Base-by-base conservation (phyloP, 495 filamentous ascomycete species). In the Penicillium ucsense region DNA sequence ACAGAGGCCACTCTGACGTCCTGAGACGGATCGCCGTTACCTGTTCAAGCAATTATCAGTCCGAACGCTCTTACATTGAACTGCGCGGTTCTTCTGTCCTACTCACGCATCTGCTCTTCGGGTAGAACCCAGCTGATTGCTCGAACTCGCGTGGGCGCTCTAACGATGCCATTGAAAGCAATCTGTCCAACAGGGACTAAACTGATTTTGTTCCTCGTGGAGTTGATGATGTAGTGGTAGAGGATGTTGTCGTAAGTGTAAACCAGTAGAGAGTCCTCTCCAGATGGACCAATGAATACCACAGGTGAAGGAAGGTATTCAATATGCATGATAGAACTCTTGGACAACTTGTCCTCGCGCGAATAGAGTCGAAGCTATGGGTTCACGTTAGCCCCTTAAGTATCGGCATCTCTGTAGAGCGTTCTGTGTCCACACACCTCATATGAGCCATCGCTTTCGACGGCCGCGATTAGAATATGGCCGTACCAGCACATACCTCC, bases 401-500 rank as follows among this genome's bases (percentile, higher is more conserved):
- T 41, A 4, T 28, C 30, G 9, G 30, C 10, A 20, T 6, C 31
- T 4, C 20, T 20, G 20, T 20, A 20, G 29, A 5, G 40, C 0
- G 12, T 35, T 9, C 8, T 29, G 37, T 38, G 6, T 20, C 42
- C 20, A 57, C 58, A 51, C 61, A 83, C 82, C 75, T 95, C 86
- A 59, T 89, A 89, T 12, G 81, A 80, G 49, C 81, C 80, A 52
- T 87, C 84, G 40, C 81, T 80, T 62, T 97, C 94, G 31, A 95
- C 83, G n/a, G 91, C 88, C 37, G 89, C 89, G 48, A 99, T 86
- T 11, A 99, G 68, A 27, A 97, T 86, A 63, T 99, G 94, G 46
- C 94, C 90, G 57, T 90, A 88, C 94, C 94, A 99, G 56, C 89
- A 95, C 89, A 99, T 94, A 0, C 94, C 94, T 27, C 94, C 94